These are phyloP conservation scores for Tolypocladium tundrense DNA, from an alignment of 2,329 filamentous ascomycete species.

Conservation along the genomic window DNA sequence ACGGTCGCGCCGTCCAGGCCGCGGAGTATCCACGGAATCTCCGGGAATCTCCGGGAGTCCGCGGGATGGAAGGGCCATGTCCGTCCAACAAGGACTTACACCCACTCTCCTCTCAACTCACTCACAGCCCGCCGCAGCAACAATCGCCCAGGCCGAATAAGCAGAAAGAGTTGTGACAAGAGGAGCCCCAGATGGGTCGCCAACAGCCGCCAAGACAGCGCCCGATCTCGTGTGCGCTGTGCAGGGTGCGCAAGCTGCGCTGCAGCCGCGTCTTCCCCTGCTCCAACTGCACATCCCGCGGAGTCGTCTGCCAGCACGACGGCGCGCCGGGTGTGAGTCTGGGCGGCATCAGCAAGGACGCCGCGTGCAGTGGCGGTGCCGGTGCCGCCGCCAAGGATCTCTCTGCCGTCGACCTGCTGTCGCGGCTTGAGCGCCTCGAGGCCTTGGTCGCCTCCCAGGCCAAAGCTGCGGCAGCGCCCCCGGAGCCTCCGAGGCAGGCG, in stretches of 20 bases:
- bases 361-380: background rate
- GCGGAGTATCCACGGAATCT: constrained; percentile 12
- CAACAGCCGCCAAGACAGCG: constrained; percentile 19
- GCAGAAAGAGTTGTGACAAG: background rate
- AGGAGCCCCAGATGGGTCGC: constrained; percentile 14
- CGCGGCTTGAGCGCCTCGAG: constrained; percentile 12
- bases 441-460: constrained; percentile 8
- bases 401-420: constrained; percentile 10
- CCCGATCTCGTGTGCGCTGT: constrained; percentile 24
- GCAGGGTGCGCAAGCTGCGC: constrained; percentile 23
- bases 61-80: background rate
- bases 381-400: constrained; percentile 6
- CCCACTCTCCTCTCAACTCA: background rate
- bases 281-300: constrained; percentile 24
- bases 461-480: background rate
- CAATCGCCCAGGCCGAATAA: background rate
- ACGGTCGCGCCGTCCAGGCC: background rate
- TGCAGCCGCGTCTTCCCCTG: constrained; percentile 26
- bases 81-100: background rate
- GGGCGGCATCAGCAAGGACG: background rate
- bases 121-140: background rate
- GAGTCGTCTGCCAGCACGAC: constrained; percentile 18
- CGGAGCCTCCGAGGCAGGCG: background rate
- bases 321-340: background rate
- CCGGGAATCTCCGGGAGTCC: constrained; percentile 6